Percentiles rank a stretch among this genome's conserved stretches.
Conservation (phyloP, 2,329 filamentous ascomycete genomes). For the Fusarium nygamai region DNA sequence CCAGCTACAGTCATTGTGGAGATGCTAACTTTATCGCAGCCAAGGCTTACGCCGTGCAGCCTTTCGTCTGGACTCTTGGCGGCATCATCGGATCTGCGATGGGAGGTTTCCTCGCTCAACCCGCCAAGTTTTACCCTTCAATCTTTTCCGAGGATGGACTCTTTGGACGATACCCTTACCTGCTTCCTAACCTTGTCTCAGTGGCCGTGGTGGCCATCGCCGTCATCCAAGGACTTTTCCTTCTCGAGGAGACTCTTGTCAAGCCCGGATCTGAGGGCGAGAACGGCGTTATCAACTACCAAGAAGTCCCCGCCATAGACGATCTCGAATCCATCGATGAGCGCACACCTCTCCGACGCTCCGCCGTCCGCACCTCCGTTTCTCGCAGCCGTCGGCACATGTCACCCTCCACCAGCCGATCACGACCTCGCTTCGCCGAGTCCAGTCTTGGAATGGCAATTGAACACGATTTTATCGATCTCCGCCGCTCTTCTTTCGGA, state of each 20-base stretch:
- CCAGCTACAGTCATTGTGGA: fast-evolving
- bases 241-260: constrained; percentile 61
- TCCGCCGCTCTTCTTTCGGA: constrained; percentile 52
- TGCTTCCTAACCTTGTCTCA: constrained; percentile 57
- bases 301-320: constrained; percentile 25
- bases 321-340: constrained; percentile 38
- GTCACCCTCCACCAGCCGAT: constrained; percentile 28
- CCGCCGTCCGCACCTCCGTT: constrained; percentile 23
- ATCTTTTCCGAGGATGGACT: constrained; percentile 59
- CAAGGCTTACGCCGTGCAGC: constrained; percentile 85
- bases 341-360: constrained; percentile 25
- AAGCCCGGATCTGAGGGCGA: not conserved
- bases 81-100: constrained; percentile 88
- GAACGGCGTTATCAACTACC: constrained; percentile 23
- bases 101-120: constrained; percentile 77
- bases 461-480: constrained; percentile 37
- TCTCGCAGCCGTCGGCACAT: constrained; percentile 24
- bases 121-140: constrained; percentile 73
- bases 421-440: constrained; percentile 34
- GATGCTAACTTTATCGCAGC: constrained; percentile 14
- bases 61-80: constrained; percentile 88
- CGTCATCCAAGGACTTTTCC: constrained; percentile 70
- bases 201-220: constrained; percentile 72
- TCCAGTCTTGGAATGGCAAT: constrained; percentile 35
- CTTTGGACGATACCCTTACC: constrained; percentile 73